Evolutionary conservation across 139 green algal genomes (phyloP).

Genomic region (Desmodesmus armatus): DNA sequence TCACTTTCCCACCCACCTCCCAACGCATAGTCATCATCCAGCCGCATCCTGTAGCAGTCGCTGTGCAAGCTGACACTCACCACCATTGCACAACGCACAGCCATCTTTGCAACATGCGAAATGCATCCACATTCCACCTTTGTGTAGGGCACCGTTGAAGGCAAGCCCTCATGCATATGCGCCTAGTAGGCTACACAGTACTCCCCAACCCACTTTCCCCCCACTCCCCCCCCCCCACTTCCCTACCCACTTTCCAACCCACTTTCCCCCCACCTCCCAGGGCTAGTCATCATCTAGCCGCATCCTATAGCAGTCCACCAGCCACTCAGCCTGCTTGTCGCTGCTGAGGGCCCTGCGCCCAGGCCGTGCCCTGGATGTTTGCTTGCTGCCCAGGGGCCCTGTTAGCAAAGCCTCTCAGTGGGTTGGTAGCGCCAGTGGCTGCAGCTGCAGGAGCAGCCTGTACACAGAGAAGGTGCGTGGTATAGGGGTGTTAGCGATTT

Average conservation of each 20-base stretch:
- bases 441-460: background rate
- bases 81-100: background rate
- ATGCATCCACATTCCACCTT: background rate
- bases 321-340: conserved; percentile 47
- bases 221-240: too few species aligned
- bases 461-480: too few species aligned
- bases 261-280: conserved; percentile 7
- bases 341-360: conserved; percentile 13
- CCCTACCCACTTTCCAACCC: background rate
- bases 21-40: conserved; percentile 48
- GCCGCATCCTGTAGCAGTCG: conserved; percentile 55
- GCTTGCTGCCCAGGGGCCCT: background rate
- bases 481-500: too few species aligned
- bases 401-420: too few species aligned
- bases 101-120: background rate
- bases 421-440: background rate
- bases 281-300: conserved; percentile 52
- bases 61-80: background rate
- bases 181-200: too few species aligned
- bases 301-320: conserved; percentile 56
- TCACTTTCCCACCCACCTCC: too few species aligned
- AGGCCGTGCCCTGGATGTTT: background rate
- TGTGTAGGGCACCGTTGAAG: background rate
- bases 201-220: too few species aligned
- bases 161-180: background rate